Base-by-base conservation (phyloP, 78 protist species). In the Andalucia godoyi region DNA sequence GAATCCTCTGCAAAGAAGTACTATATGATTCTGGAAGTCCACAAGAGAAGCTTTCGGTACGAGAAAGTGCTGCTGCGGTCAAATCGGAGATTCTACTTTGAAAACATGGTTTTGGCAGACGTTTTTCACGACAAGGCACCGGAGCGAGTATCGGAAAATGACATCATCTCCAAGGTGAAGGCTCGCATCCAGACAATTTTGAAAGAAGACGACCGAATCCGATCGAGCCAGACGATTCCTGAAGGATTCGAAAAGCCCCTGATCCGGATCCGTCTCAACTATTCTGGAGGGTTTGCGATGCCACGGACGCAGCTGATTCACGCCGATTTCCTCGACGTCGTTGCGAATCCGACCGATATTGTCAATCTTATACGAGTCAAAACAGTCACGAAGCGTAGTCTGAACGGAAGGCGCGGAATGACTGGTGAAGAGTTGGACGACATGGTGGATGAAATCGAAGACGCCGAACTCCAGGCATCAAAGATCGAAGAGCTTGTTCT, bases 1-100 rank as follows among this genome's bases (percentile, higher is more conserved):
- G 97, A 94, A 51, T 34, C 89, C 5, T 63, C 46, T 53, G 86
- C 75, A 18, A 94, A 94, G 77, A 81, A 79, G 50, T 77, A 77
- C 62, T 80, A 77, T 0, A 90, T 86, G 30, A 36, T 90, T 0
- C 57, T 90, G 2, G 76, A 77, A 12, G 76, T 91, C 5, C 10
- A 7, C 37, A 66, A 80, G 7, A 61, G 62, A 3, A 27, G 49
- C 47, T 86, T 62, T 49, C 18, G 72, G 10, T 18, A 43, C 27
- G 13, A 43, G 47, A 12, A 43, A 12, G 68, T 2, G 27, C 46
- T 10, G 36, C 52, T 18, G 65, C 66, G 52, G 27, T 25, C 17
- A 4, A 21, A 33, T 78, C 77, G 8, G 8, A 10, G 3, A 74
- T 83, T n/a, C n/a, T n/a, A n/a, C 1, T 80, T 77, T 10, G 77